These are phyloP conservation scores for Verbascum thapsus DNA, from an alignment of 257 asterid genomes.

Conservation along the genomic window DNA sequence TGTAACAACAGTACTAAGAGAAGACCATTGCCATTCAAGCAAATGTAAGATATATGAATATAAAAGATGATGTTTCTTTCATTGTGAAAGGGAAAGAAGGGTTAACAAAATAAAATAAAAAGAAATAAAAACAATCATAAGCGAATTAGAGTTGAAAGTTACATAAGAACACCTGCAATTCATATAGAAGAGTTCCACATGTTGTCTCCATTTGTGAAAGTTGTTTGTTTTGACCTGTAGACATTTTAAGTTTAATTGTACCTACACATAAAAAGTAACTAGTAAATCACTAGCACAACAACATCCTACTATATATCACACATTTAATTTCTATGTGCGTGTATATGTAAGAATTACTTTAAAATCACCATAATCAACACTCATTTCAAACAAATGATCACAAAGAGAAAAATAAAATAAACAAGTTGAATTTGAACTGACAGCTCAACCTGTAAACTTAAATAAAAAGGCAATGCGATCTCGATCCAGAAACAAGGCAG, in stretches of 20 bases:
- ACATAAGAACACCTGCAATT: slow-evolving; percentile 68
- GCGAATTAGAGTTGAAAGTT: background rate
- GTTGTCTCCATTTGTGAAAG: slow-evolving; percentile 69
- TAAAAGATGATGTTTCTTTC: background rate
- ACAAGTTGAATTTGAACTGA: slow-evolving; percentile 14
- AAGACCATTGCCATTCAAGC: background rate
- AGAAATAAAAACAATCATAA: background rate
- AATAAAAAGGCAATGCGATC: background rate
- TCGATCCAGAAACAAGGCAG: background rate
- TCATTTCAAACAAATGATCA: slow-evolving; percentile 13
- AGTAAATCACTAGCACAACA: slow-evolving; percentile 13
- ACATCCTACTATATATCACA: background rate
- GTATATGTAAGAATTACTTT: background rate
- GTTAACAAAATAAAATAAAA: background rate
- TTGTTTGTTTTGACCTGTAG: slow-evolving; percentile 42
- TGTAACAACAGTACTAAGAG: too few species aligned
- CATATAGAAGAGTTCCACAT: slow-evolving; percentile 78
- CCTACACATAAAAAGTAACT: slow-evolving; percentile 38
- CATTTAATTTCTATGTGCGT: background rate
- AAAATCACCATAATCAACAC: background rate
- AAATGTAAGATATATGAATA: background rate
- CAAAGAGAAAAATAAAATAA: background rate
- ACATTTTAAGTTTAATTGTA: slow-evolving; percentile 36
- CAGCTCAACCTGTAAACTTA: slow-evolving; percentile 11
- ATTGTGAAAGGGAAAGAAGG: background rate